Percentiles rank a stretch among this genome's conserved stretches.
Conservation (phyloP, 208 protist genomes). For the Wallacemonas sp. region DNA sequence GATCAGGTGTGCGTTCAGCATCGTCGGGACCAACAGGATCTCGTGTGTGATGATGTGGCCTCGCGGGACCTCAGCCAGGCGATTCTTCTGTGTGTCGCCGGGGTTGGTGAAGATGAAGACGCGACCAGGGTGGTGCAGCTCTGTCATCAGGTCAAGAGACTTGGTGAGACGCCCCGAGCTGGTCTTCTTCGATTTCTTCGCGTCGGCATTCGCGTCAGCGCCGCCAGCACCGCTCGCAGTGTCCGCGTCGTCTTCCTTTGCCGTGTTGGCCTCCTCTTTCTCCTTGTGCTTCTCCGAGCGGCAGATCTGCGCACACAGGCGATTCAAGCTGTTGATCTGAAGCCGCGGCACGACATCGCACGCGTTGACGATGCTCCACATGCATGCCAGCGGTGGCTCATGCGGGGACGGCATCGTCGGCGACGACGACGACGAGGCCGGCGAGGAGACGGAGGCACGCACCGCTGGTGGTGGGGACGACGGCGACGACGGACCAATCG, state of each 20-base stretch:
- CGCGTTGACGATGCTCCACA: slow-evolving; percentile 59
- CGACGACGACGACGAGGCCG: too few relatives aligned
- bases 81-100: slow-evolving; percentile 35
- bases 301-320: slow-evolving; percentile 24
- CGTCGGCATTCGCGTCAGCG: background rate
- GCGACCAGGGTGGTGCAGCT: slow-evolving; percentile 63
- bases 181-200: too few relatives aligned
- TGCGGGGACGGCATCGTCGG: background rate
- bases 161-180: too few relatives aligned
- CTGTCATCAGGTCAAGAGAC: slow-evolving; percentile 34
- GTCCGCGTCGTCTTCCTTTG: background rate
- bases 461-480: too few relatives aligned
- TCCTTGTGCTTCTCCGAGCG: background rate
- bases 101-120: slow-evolving; percentile 57
- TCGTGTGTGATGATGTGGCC: slow-evolving; percentile 58
- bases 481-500: too few relatives aligned
- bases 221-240: too few relatives aligned
- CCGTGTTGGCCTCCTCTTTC: background rate
- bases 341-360: slow-evolving; percentile 59
- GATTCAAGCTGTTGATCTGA: slow-evolving; percentile 70
- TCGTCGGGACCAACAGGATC: slow-evolving; percentile 47
- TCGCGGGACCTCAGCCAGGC: slow-evolving; percentile 57
- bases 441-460: too few relatives aligned
- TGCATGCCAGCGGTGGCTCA: background rate
- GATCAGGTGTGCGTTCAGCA: slow-evolving; percentile 51